These are phyloP conservation scores for Xylona heveae DNA, from an alignment of 495 filamentous ascomycete species.

Conservation along the genomic window DNA sequence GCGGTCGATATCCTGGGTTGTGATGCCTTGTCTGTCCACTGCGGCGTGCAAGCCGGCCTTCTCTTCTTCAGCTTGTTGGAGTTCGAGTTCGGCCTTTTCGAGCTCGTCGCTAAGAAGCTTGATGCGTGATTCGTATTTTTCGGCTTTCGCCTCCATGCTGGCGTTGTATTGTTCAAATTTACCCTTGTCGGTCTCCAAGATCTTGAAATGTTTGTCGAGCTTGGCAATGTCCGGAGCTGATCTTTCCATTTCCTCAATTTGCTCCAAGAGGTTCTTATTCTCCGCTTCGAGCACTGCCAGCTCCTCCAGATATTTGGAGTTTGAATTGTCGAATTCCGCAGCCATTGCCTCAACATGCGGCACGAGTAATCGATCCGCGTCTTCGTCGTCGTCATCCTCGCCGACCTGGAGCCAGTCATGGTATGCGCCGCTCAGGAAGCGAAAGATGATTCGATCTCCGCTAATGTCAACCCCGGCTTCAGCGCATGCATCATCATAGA, in stretches of 20 bases:
- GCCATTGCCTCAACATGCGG: slow-evolving; percentile 86
- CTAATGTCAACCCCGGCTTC: slow-evolving; percentile 73
- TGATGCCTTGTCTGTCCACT: slow-evolving; percentile 82
- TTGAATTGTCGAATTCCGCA: slow-evolving; percentile 62
- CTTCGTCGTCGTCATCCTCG: slow-evolving; percentile 69
- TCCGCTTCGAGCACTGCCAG: slow-evolving; percentile 67
- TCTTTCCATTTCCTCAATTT: slow-evolving; percentile 77
- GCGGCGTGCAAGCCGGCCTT: slow-evolving; percentile 55
- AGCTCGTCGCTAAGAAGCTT: slow-evolving; percentile 61
- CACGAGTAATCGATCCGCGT: slow-evolving; percentile 46
- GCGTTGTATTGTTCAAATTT: slow-evolving; percentile 90
- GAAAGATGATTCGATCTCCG: slow-evolving; percentile 79
- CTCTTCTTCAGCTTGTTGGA: slow-evolving; percentile 63
- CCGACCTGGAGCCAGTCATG: slow-evolving; percentile 78
- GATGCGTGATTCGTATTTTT: slow-evolving; percentile 61
- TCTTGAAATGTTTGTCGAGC: slow-evolving; percentile 62
- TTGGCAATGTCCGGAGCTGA: slow-evolving; percentile 60
- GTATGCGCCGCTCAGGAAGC: slow-evolving; percentile 76
- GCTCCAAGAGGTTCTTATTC: slow-evolving; percentile 49
- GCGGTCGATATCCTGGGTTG: slow-evolving; percentile 91
- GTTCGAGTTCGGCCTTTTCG: slow-evolving; percentile 51
- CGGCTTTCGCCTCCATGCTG: slow-evolving; percentile 51
- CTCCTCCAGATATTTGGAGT: slow-evolving; percentile 61
- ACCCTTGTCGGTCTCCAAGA: slow-evolving; percentile 71
- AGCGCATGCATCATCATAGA: slow-evolving; percentile 74